Conservation (phyloP, 371 early-diverging fungal genomes). For the Apophysomyces ossiformis region DNA sequence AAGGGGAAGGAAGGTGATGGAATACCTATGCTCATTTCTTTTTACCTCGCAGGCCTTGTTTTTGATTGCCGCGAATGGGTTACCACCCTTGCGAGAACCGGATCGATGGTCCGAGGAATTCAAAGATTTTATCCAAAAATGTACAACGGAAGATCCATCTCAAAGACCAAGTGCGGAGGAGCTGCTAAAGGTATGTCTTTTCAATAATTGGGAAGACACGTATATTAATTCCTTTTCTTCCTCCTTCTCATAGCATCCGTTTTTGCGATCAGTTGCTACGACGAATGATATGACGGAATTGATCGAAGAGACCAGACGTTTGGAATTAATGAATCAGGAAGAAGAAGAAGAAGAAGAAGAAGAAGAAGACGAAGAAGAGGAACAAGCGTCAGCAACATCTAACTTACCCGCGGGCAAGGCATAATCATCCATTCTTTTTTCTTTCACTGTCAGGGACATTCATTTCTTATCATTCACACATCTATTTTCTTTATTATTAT, state of each 20-base stretch:
- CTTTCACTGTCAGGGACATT: background rate
- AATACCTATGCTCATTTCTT: background rate
- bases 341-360: conserved; percentile 27
- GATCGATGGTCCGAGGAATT: conserved; percentile 48
- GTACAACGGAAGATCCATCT: conserved; percentile 30
- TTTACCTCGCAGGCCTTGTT: conserved; percentile 45
- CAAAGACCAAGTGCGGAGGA: conserved; percentile 45
- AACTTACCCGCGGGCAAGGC: conserved; percentile 19
- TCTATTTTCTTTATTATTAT: background rate
- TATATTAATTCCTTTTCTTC: background rate
- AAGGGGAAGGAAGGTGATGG: background rate
- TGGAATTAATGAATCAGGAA: conserved; percentile 23
- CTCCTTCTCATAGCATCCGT: conserved; percentile 34
- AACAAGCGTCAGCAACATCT: conserved; percentile 22
- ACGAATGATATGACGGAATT: conserved; percentile 30
- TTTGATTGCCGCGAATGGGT: conserved; percentile 57
- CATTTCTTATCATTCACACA: background rate
- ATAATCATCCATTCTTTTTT: conserved; percentile 7
- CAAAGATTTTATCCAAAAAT: conserved; percentile 47
- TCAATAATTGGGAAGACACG: background rate
- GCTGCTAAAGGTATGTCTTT: conserved; percentile 41
- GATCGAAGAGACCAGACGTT: conserved; percentile 28
- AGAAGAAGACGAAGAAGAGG: conserved; percentile 26
- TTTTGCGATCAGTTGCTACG: conserved; percentile 36
- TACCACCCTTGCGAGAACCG: conserved; percentile 48